phyloP scores from a whole-genome alignment of 352 stramenopile genomes.

The Globisporangium paddicum region DNA sequence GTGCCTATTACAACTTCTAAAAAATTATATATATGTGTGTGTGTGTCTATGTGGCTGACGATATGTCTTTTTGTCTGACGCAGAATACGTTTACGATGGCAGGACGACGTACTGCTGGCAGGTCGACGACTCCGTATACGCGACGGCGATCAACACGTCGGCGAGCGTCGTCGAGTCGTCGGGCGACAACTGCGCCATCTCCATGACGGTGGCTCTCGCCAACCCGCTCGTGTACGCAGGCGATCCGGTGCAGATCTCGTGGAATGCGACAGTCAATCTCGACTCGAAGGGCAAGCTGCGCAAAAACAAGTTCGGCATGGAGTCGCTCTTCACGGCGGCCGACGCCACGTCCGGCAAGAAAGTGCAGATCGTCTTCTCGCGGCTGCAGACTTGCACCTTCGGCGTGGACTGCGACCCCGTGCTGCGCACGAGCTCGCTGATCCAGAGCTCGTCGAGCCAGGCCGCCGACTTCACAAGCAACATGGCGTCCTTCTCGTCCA shows the following conservation, averaged over 20 bases:
- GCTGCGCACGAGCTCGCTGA: constrained; percentile 29
- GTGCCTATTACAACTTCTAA: no score
- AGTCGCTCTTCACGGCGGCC: constrained; percentile 31
- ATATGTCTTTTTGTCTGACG: neutral
- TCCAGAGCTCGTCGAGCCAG: constrained; percentile 43
- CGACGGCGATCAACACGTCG: constrained; percentile 37
- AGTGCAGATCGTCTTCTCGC: constrained; percentile 52
- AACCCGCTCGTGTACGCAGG: constrained; percentile 43
- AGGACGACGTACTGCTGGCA: constrained; percentile 61
- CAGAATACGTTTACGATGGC: constrained; percentile 27
- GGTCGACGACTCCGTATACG: constrained; percentile 49
- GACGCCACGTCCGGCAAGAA: constrained; percentile 51
- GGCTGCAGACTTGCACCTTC: constrained; percentile 40
- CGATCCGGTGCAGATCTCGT: constrained; percentile 55
- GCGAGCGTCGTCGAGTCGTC: constrained; percentile 28
- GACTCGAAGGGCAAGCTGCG: constrained; percentile 24
- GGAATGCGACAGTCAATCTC: constrained; percentile 54
- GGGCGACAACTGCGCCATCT: constrained; percentile 44
- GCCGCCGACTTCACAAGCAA: constrained; percentile 51
- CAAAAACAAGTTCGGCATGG: constrained; percentile 44
- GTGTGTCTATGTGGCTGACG: neutral
- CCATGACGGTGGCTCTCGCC: constrained; percentile 39
- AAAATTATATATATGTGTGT: no score
- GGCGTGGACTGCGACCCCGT: constrained; percentile 56
- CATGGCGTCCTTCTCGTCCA: constrained; percentile 43